phyloP scores from a whole-genome alignment of 139 green algal genomes.

The Chlamydomonas asymmetrica region DNA sequence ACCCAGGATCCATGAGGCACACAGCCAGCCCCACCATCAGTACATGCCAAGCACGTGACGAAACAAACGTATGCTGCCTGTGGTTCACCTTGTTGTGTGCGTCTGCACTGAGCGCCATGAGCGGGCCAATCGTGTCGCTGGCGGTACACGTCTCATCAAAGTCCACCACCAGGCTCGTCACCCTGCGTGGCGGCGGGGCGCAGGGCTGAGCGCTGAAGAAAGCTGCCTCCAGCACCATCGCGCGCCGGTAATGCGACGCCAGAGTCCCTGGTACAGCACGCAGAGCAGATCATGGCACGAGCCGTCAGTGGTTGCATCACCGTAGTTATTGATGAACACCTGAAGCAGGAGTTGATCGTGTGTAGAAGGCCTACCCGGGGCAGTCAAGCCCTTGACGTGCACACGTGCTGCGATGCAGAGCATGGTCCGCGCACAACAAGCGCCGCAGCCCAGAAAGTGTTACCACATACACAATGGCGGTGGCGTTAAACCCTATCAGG shows the following conservation, averaged over 20 bases:
- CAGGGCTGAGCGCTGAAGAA: constrained; percentile 72
- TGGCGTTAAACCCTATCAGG: too few species aligned
- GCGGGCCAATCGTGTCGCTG: constrained; percentile 60
- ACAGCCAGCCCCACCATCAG: too few species aligned
- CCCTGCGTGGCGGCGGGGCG: constrained; percentile 26
- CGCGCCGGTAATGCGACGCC: constrained; percentile 46
- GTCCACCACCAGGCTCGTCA: constrained; percentile 70
- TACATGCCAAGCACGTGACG: too few species aligned
- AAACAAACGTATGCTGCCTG: not conserved
- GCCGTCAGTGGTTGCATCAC: constrained; percentile 63
- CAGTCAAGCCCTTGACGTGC: too few species aligned
- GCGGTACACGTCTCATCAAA: constrained; percentile 82
- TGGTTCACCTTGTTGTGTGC: constrained; percentile 23
- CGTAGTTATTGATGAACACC: too few species aligned
- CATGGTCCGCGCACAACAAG: too few species aligned
- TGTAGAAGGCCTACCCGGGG: too few species aligned
- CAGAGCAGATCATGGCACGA: constrained; percentile 54
- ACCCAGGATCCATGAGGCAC: too few species aligned
- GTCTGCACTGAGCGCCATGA: constrained; percentile 60
- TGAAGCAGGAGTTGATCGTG: too few species aligned
- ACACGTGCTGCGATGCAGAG: too few species aligned
- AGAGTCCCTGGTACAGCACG: not conserved
- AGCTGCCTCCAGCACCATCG: constrained; percentile 73
- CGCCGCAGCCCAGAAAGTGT: too few species aligned
- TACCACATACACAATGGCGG: too few species aligned